Evolutionary conservation across 1,284 basidiomycete genomes (phyloP).

Genomic region (Tetrapyrgos nigripes): DNA sequence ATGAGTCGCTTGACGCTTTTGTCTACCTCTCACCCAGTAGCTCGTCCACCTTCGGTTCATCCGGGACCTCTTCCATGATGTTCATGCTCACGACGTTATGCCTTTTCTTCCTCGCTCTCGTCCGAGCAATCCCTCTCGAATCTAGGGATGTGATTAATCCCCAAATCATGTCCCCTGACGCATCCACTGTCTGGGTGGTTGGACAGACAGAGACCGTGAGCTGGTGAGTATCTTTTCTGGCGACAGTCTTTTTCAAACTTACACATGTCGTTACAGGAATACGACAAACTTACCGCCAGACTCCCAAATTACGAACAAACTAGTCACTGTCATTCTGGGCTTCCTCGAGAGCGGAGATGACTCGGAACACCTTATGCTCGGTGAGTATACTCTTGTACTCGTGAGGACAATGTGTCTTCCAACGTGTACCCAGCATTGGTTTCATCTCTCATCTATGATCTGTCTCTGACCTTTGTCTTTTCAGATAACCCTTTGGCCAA

Average conservation of each 20-base stretch:
- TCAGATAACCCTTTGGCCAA: conserved; percentile 61
- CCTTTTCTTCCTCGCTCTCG: conserved; percentile 34
- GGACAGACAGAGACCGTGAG: conserved; percentile 60
- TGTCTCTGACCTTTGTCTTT: conserved; percentile 8
- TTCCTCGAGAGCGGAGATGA: conserved; percentile 52
- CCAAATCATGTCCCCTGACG: conserved; percentile 60
- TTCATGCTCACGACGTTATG: conserved; percentile 40
- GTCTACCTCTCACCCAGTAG: background rate
- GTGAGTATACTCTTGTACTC: conserved; percentile 43
- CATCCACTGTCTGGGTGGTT: conserved; percentile 57
- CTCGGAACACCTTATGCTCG: conserved; percentile 51
- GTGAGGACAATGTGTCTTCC: background rate
- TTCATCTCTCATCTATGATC: conserved; percentile 2
- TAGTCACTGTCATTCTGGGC: conserved; percentile 61
- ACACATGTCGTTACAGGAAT: conserved; percentile 45
- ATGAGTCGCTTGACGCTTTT: conserved; percentile 5
- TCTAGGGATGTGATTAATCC: conserved; percentile 60
- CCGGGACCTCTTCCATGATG: conserved; percentile 31
- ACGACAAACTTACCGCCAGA: conserved; percentile 54
- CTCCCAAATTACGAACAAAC: conserved; percentile 51
- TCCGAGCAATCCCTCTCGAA: conserved; percentile 43
- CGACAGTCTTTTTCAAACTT: conserved; percentile 8
- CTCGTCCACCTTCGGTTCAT: background rate
- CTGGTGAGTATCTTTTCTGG: conserved; percentile 48
- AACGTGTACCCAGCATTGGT: background rate